Evolutionary conservation across 108 stramenopile species (phyloP).

Genomic region (Pseudonitzschia delicatissima): DNA sequence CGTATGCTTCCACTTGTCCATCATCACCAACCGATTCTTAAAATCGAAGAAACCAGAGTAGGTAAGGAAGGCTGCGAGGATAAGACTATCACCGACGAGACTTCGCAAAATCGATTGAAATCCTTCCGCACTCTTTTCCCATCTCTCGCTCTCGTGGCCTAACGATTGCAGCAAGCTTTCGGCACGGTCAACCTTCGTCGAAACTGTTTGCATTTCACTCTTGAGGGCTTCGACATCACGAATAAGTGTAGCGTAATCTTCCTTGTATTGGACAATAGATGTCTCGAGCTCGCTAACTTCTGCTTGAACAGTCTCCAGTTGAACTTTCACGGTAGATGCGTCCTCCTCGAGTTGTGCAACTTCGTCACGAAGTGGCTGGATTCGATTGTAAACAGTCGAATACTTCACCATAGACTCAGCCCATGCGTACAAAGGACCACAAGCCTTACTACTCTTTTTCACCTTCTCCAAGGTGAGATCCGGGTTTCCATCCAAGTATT

Average conservation of each 20-base stretch:
- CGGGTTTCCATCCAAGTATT: conserved; percentile 80
- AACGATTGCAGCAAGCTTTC: conserved; percentile 89
- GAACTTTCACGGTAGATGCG: conserved; percentile 59
- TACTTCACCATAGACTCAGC: conserved; percentile 93
- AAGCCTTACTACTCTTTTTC: conserved; percentile 85
- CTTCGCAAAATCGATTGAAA: conserved; percentile 83
- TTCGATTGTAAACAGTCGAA: conserved; percentile 88
- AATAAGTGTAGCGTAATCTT: conserved; percentile 94
- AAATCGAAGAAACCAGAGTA: conserved; percentile 94
- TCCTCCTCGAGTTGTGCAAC: conserved; percentile 86
- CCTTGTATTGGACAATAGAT: conserved; percentile 92
- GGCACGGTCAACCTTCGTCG: conserved; percentile 88
- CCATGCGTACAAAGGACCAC: conserved; percentile 98
- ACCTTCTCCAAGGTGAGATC: conserved; percentile 62
- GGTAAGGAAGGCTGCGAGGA: conserved; percentile 93
- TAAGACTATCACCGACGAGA: conserved; percentile 90
- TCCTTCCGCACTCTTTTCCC: conserved; percentile 85
- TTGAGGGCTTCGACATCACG: conserved; percentile 94
- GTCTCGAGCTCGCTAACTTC: conserved; percentile 85
- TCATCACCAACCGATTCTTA: conserved; percentile 61
- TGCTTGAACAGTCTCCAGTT: conserved; percentile 72
- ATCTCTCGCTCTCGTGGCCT: conserved; percentile 94
- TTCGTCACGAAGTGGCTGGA: conserved; percentile 96
- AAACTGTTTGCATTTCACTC: conserved; percentile 93
- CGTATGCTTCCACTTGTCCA: conserved; percentile 73